Conservation (phyloP, 2,329 filamentous ascomycete species). For the Eurotiales sp. region DNA sequence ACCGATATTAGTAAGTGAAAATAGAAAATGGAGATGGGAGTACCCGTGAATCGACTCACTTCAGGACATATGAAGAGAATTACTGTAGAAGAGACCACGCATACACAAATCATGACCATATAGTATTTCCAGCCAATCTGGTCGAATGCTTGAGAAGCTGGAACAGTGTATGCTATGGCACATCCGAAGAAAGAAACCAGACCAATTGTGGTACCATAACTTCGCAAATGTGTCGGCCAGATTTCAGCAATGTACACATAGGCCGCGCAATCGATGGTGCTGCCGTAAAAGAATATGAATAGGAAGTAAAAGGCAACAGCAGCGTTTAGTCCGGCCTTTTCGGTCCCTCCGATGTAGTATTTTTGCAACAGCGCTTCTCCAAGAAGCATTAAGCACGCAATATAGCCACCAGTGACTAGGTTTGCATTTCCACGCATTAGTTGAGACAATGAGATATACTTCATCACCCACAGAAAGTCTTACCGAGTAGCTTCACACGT, state of each 20-base stretch:
- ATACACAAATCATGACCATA: conserved; percentile 34
- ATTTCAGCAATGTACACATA: conserved; percentile 42
- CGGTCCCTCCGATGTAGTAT: no score
- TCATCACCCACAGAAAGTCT: no score
- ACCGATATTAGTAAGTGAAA: no score
- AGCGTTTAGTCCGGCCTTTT: conserved; percentile 29
- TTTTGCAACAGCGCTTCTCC: no score
- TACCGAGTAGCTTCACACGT: no score
- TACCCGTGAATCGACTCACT: no score
- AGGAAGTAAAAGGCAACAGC: conserved; percentile 42
- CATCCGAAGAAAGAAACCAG: conserved; percentile 33
- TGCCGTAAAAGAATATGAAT: conserved; percentile 39
- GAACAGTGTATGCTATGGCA: conserved; percentile 33
- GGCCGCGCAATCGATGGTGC: conserved; percentile 42
- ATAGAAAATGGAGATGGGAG: no score
- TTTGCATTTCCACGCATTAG: no score
- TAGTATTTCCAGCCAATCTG: conserved; percentile 37
- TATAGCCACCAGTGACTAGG: conserved; percentile 38
- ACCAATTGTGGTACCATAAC: conserved; percentile 36
- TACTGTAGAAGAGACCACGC: conserved; percentile 28
- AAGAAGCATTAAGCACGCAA: conserved; percentile 25
- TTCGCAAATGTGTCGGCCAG: conserved; percentile 39
- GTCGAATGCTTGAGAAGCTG: conserved; percentile 30
- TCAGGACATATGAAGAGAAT: conserved; percentile 36
- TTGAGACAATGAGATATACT: conserved; percentile 30